Evolutionary conservation across 495 filamentous ascomycete genomes (phyloP), one percentile per base, ranked within the genome.

Genomic region (Daldinia decipiens): DNA sequence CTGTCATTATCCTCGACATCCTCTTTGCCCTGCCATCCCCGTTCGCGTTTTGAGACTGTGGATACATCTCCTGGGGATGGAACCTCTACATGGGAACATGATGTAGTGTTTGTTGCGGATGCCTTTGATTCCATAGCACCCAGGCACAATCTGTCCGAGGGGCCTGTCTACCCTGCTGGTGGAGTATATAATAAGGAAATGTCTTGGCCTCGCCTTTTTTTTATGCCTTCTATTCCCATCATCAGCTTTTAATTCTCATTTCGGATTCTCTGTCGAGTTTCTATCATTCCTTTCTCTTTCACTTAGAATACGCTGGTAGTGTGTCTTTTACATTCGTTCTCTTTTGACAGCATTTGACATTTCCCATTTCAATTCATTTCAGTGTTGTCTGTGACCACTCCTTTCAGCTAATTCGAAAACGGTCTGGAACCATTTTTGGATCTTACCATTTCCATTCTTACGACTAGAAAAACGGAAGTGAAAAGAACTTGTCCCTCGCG

Each of bases 381-480:
- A 73, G 70, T 73, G 70, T 73, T 79, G 80, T 82, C 80, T 76
- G 71, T 74, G 79, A 73, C 70, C 80, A 78, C 74, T 79, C 76
- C 72, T 82, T 79, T 76, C 76, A 71, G 56, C 60, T 70, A 67
- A 70, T 79, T 82, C 70, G 70, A 77, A 76, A 77, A 70, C 73
- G 82, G 83, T 84, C 83, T 84, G 83, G 83, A 78, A 85, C 83
- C 82, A 80, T 77, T 78, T 77, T 71, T 75, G 70, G 67, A 74
- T 68, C 70, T 73, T 71, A 71, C 31, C 59, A 62, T 62, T 69
- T 68, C 65, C 59, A 73, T 75, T 74, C 60, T 68, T 19, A 31
- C 55, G 24, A 55, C 72, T 57, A 63, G 29, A 31, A 66, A 59
- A 34, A 69, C 50, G 59, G 58, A 63, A 63, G 60, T 39, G 65